These are phyloP conservation scores for Diplogelasinospora grovesii DNA, from an alignment of 495 filamentous ascomycete genomes.

Conservation along the genomic window DNA sequence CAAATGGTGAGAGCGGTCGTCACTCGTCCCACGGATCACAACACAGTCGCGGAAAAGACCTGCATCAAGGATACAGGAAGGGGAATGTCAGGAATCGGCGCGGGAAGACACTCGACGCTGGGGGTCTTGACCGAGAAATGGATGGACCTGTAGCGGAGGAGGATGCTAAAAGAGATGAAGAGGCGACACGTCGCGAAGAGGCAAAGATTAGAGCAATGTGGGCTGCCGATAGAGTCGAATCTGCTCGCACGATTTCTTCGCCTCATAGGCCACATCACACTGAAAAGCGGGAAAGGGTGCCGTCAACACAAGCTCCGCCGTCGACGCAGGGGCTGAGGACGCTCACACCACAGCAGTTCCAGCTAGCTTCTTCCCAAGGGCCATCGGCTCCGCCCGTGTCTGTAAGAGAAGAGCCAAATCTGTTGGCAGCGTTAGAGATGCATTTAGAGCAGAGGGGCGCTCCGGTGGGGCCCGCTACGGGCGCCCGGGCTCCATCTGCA, in stretches of 20 bases:
- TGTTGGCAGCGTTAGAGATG: conserved; percentile 19
- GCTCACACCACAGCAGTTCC: neutral
- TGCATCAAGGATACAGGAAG: conserved; percentile 4
- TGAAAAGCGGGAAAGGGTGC: neutral
- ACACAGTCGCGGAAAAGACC: conserved; percentile 1
- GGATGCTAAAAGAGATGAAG: conserved; percentile 19
- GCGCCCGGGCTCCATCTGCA: too few relatives aligned
- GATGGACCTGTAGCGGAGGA: conserved; percentile 11
- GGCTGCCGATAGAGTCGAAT: conserved; percentile 20
- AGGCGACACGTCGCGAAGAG: conserved; percentile 22
- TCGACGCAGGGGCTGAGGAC: neutral
- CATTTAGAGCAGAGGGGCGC: conserved; percentile 8
- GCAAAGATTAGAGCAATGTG: conserved; percentile 25
- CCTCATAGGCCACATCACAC: conserved; percentile 1
- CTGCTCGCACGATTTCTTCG: conserved; percentile 6
- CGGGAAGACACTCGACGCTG: conserved; percentile 2
- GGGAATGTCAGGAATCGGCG: conserved; percentile 6
- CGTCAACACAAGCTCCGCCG: neutral
- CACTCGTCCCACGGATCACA: conserved; percentile 7
- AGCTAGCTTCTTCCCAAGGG: neutral
- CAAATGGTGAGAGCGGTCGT: neutral
- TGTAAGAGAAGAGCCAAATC: conserved; percentile 2
- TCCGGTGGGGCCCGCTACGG: neutral
- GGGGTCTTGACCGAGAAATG: too few relatives aligned
- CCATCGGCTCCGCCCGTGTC: neutral